phyloP scores from a whole-genome alignment of 2,329 filamentous ascomycete species.

The Pseudogymnoascus sp. region DNA sequence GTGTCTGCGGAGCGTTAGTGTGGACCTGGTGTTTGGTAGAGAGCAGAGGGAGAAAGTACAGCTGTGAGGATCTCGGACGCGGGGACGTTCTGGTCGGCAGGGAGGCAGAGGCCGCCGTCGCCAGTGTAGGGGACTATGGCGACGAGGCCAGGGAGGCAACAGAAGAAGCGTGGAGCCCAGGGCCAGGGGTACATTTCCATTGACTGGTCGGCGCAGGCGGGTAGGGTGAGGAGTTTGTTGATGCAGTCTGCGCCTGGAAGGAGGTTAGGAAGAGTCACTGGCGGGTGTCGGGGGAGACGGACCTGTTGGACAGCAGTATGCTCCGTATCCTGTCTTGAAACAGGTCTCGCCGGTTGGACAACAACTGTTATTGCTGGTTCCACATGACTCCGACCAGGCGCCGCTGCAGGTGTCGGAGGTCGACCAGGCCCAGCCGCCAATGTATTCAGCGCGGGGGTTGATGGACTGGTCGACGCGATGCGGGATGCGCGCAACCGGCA shows the following conservation, averaged over 20 bases:
- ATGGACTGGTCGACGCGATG: neutral
- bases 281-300: neutral
- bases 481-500: neutral
- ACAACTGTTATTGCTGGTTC: neutral
- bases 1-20: neutral
- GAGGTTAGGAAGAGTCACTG: neutral
- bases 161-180: neutral
- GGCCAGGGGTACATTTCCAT: conserved; percentile 3
- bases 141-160: neutral
- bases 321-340: neutral
- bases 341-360: neutral
- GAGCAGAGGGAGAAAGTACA: neutral
- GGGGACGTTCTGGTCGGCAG: neutral
- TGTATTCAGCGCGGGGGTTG: neutral
- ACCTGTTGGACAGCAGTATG: neutral
- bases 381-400: neutral
- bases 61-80: neutral
- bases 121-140: neutral
- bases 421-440: neutral
- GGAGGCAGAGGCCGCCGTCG: neutral
- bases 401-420: neutral
- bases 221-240: neutral
- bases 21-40: neutral
- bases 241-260: neutral
- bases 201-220: neutral